Conservation (phyloP, 2,329 filamentous ascomycete species). For the Thermomyces lanuginosus region DNA sequence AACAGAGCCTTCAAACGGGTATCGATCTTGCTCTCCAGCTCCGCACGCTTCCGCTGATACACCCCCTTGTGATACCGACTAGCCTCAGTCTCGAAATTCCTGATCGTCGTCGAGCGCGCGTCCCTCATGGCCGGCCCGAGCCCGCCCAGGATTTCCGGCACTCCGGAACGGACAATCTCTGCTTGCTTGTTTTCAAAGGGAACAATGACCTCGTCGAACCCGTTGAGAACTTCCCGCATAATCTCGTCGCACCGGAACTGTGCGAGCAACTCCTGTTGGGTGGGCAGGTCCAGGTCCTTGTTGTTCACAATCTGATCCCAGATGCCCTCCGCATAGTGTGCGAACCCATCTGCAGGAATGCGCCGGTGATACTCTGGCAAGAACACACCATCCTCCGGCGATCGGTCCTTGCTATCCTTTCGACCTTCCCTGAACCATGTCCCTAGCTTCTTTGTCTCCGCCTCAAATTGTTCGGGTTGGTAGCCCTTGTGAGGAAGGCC, state of each 20-base stretch:
- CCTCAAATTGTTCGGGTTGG: constrained; percentile 76
- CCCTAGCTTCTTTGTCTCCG: constrained; percentile 64
- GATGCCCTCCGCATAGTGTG: constrained; percentile 78
- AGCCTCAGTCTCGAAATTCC: constrained; percentile 77
- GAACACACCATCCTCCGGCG: constrained; percentile 68
- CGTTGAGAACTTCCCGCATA: constrained; percentile 65
- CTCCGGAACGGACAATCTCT: constrained; percentile 56
- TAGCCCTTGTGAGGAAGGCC: constrained; percentile 93
- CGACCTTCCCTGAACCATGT: constrained; percentile 69
- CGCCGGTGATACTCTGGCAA: constrained; percentile 86
- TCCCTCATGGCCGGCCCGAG: constrained; percentile 58
- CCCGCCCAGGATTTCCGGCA: constrained; percentile 53
- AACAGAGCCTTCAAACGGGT: constrained; percentile 76
- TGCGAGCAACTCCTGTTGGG: constrained; percentile 88
- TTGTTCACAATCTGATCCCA: constrained; percentile 99
- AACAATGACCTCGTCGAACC: constrained; percentile 64
- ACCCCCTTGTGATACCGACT: constrained; percentile 95
- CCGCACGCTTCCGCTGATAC: constrained; percentile 66
- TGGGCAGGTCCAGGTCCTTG: constrained; percentile 91
- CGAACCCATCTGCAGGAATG: constrained; percentile 94
- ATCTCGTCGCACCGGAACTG: constrained; percentile 98
- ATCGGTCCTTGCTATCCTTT: constrained; percentile 48
- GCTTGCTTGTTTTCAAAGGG: constrained; percentile 79
- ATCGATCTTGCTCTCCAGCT: constrained; percentile 77
- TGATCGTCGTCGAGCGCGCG: constrained; percentile 56